Conservation (phyloP, 768 basidiomycete genomes). For the Panus rudis region DNA sequence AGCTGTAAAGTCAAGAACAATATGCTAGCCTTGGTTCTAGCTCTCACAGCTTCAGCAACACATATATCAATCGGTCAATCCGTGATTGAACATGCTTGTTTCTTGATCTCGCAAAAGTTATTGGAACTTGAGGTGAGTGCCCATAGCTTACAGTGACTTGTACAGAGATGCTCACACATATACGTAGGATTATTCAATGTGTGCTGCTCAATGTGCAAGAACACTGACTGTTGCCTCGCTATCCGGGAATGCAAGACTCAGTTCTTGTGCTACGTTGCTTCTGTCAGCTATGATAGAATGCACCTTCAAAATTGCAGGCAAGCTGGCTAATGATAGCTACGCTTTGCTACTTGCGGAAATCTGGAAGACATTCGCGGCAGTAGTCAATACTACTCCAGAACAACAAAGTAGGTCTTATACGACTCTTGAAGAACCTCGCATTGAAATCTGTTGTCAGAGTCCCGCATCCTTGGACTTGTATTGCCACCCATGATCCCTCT, state of each 20-base stretch:
- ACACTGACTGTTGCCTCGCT: constrained; percentile 72
- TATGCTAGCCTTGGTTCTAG: constrained; percentile 75
- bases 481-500: constrained; percentile 72
- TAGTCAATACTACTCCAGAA: constrained; percentile 51
- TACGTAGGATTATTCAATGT: constrained; percentile 56
- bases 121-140: constrained; percentile 57
- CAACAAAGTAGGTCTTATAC: constrained; percentile 48
- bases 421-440: constrained; percentile 1
- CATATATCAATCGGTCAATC: constrained; percentile 61
- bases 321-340: constrained; percentile 47
- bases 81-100: constrained; percentile 79
- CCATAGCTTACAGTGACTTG: constrained; percentile 1
- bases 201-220: constrained; percentile 85
- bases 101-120: constrained; percentile 76
- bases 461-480: constrained; percentile 60
- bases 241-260: constrained; percentile 57
- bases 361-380: constrained; percentile 69
- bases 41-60: constrained; percentile 73
- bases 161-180: background rate
- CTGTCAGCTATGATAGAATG: constrained; percentile 80
- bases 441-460: constrained; percentile 35
- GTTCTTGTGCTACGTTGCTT: constrained; percentile 63
- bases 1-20: constrained; percentile 86
- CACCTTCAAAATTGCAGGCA: constrained; percentile 64
- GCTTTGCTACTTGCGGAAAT: constrained; percentile 67